Evolutionary conservation across 1,139 yeast species (phyloP).

Genomic region (Yamadazyma oceani): DNA sequence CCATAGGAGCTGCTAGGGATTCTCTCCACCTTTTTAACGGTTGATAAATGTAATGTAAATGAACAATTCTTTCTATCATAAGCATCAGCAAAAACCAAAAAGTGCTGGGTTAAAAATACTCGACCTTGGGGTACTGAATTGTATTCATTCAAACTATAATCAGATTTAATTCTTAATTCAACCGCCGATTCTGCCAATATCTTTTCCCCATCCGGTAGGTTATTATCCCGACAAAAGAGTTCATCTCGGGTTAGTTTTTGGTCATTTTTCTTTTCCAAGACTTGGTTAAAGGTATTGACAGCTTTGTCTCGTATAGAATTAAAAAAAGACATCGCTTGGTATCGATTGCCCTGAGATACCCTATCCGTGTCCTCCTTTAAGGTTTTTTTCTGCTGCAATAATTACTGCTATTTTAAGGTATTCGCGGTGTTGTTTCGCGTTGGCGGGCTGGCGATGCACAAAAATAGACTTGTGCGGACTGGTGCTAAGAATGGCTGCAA

Average conservation of each 20-base stretch:
- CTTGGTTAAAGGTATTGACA: conserved; percentile 41
- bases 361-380: too few relatives aligned
- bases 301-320: conserved; percentile 50
- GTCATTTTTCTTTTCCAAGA: conserved; percentile 37
- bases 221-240: conserved; percentile 61
- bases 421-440: too few relatives aligned
- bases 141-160: conserved; percentile 26
- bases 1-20: conserved; percentile 73
- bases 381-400: too few relatives aligned
- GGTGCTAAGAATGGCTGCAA: too few relatives aligned
- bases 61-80: conserved; percentile 69
- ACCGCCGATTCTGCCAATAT: conserved; percentile 69
- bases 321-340: conserved; percentile 48
- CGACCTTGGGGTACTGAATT: conserved; percentile 52
- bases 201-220: conserved; percentile 69
- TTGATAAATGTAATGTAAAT: conserved; percentile 70
- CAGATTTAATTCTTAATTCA: conserved; percentile 57
- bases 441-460: too few relatives aligned
- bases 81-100: conserved; percentile 69
- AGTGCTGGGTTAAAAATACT: conserved; percentile 70
- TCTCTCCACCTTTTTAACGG: conserved; percentile 83
- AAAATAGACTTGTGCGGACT: too few relatives aligned
- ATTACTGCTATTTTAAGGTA: too few relatives aligned
- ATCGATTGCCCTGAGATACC: too few relatives aligned
- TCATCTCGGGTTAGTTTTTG: conserved; percentile 60